Base-by-base conservation (phyloP, 108 stramenopile genomes). In the Pelagomonas calceolata region DNA sequence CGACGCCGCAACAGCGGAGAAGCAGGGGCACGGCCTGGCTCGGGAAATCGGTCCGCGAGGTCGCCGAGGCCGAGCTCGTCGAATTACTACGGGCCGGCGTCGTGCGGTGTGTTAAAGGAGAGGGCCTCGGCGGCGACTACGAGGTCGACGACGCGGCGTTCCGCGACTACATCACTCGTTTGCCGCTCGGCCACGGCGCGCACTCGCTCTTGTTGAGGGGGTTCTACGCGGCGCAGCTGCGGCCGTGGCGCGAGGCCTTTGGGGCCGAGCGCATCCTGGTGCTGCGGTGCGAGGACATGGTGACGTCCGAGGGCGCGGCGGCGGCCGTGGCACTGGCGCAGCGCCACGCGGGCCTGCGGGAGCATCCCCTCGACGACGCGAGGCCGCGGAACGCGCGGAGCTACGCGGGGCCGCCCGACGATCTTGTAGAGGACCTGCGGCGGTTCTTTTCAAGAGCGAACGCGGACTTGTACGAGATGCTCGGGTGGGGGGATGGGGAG, bases 201-300 rank as follows among this genome's bases (percentile, higher is more conserved):
- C 91, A 97, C 76, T 85, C 91, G 51, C 74, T 91, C n/a, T 32
- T 97, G 14, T 83, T 83, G 26, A 84, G 96, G 63, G 96, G 96
- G 4, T 64, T 95, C 76, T 97, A 97, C 78, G 94, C 87, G 30
- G 64, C 95, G 66, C 92, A 97, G 78, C 79, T 95, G 70, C 80
- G 90, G 66, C 87, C 87, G n/a, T 97, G 96, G 96, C 84, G 93
- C 26, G 72, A 78, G 14, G 86, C 86, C 10, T 95, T 94, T 74
- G 69, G 77, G 9, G 69, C 65, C 36, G 85, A 89, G 31, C 83
- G 83, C 51, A 86, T 95, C 64, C 79, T 92, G 69, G 81, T 92
- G 9, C 43, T 93, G 29, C 87, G 77, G 63, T 69, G 94, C 70
- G 94, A 97, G 72, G 86, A 90, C n/a, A 85, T 93, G 82, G 66